Conservation (phyloP, 2,329 filamentous ascomycete genomes). For the Colletotrichum agaves region DNA sequence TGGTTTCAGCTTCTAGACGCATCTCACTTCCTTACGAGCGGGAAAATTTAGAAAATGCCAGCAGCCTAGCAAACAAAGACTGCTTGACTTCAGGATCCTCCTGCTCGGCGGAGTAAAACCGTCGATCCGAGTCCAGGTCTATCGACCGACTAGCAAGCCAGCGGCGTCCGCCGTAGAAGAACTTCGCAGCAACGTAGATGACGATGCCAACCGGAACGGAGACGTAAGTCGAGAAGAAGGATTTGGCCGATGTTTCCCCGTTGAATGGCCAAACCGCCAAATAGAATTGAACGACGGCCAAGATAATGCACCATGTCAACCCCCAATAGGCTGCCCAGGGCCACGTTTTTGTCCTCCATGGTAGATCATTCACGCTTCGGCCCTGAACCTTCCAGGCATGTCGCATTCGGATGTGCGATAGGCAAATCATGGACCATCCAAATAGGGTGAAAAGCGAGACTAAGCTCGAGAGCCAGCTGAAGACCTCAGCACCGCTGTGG, state of each 20-base stretch:
- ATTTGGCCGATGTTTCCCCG: conserved; percentile 44
- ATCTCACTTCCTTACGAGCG: background rate
- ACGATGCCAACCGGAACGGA: conserved; percentile 54
- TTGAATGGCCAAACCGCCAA: conserved; percentile 57
- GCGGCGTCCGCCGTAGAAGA: conserved; percentile 51
- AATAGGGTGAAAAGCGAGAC: conserved; percentile 56
- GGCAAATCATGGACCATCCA: conserved; percentile 55
- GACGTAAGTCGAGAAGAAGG: conserved; percentile 60
- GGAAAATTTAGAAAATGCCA: background rate
- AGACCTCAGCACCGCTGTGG: conserved; percentile 53
- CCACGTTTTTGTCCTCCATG: conserved; percentile 56
- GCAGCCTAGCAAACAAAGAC: background rate
- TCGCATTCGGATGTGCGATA: conserved; percentile 55
- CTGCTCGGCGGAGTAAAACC: conserved; percentile 34
- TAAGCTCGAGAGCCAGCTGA: conserved; percentile 58
- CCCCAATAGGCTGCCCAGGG: conserved; percentile 56
- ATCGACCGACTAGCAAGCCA: conserved; percentile 46
- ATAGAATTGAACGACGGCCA: conserved; percentile 59
- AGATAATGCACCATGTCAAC: conserved; percentile 53
- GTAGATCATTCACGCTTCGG: conserved; percentile 47
- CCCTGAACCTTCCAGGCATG: conserved; percentile 53
- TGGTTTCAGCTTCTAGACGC: too few species aligned
- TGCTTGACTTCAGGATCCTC: background rate
- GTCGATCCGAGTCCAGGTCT: conserved; percentile 47
- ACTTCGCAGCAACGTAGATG: conserved; percentile 52